Evolutionary conservation across 805 yeast species (phyloP), one percentile per base, ranked within the genome.

Genomic region (Lipomyces orientalis): DNA sequence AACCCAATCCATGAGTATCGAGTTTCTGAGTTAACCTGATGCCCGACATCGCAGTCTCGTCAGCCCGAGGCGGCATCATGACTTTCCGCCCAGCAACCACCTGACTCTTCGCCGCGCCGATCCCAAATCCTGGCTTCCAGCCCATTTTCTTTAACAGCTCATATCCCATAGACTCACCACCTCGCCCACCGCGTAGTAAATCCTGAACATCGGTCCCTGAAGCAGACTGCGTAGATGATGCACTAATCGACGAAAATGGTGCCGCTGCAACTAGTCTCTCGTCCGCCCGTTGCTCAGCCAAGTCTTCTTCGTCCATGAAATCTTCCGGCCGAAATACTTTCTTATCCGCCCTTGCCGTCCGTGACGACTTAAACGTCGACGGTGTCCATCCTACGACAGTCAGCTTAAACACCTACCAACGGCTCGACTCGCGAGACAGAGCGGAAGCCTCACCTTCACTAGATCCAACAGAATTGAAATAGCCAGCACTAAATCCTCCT

Each of bases 121-220:
- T 82, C 8, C 96, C 97, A 75, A 88, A 89, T 39, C 97, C 97
- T 60, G 81, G 79, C 22, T 79, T 79, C 97, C 97, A 92, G 3
- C 97, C 97, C 81, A 92, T 82, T 72, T 84, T 88, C 74, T 86
- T 88, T 73, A 92, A 80, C 73, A 92, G 78, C 66, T 79, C 81
- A 77, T 93, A 84, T 31, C 97, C 97, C 61, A 89, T 81, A 73
- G 90, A 90, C 59, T 84, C 85, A 10, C 82, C 75, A 2, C 37
- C 39, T 25, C 46, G 51, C 5, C 34, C 34, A 29, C 39, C 10
- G 6, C 22, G 49, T 19, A 55, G 25, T 35, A 54, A 3, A 29
- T 39, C 14, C 0, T 22, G 37, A 4, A 37, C 4, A 9, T 19
- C 19, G 12, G 49, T 19, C 4, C 4, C 14, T 10, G 12, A 25